A percentile compares a stretch with the other conserved stretches of the same genome.
These are phyloP conservation scores for Conringia planisiliqua DNA, from an alignment of 345 rosid genomes.

Conservation along the genomic window DNA sequence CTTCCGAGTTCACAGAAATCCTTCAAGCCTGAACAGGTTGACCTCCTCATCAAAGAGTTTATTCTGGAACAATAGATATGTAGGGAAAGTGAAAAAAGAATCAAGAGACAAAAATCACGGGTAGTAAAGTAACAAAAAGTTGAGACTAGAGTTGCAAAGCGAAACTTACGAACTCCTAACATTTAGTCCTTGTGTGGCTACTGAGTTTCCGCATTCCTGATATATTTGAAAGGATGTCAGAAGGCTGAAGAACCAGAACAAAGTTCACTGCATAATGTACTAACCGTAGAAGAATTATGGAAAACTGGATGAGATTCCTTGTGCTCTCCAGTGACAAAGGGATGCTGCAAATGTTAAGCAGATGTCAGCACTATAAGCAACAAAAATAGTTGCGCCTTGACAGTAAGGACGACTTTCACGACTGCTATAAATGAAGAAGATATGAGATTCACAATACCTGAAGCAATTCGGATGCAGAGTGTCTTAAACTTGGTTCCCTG, in stretches of 20 bases:
- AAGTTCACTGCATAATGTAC: slow-evolving; percentile 19
- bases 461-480: slow-evolving; percentile 69
- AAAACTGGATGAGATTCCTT: slow-evolving; percentile 44
- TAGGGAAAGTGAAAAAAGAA: background rate
- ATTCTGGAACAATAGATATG: slow-evolving; percentile 36
- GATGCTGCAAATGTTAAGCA: slow-evolving; percentile 58
- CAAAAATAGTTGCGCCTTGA: slow-evolving; percentile 6
- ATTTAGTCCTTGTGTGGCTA: slow-evolving; percentile 44
- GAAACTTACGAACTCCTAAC: slow-evolving; percentile 59
- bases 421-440: background rate
- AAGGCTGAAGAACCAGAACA: slow-evolving; percentile 12
- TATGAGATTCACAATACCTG: slow-evolving; percentile 46
- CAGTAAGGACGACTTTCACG: slow-evolving; percentile 3
- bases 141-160: slow-evolving; percentile 8
- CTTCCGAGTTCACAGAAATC: slow-evolving; percentile 71
- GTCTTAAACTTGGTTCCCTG: slow-evolving; percentile 85
- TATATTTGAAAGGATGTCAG: slow-evolving; percentile 27
- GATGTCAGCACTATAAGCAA: slow-evolving; percentile 17
- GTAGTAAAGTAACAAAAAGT: background rate
- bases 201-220: slow-evolving; percentile 56
- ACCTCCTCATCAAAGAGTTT: slow-evolving; percentile 51
- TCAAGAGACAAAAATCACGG: slow-evolving; percentile 7
- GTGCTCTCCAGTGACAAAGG: slow-evolving; percentile 66
- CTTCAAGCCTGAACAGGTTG: slow-evolving; percentile 66
- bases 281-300: slow-evolving; percentile 52